phyloP scores from a whole-genome alignment of 2,329 filamentous ascomycete species.

The Stagonosporopsis vannaccii region DNA sequence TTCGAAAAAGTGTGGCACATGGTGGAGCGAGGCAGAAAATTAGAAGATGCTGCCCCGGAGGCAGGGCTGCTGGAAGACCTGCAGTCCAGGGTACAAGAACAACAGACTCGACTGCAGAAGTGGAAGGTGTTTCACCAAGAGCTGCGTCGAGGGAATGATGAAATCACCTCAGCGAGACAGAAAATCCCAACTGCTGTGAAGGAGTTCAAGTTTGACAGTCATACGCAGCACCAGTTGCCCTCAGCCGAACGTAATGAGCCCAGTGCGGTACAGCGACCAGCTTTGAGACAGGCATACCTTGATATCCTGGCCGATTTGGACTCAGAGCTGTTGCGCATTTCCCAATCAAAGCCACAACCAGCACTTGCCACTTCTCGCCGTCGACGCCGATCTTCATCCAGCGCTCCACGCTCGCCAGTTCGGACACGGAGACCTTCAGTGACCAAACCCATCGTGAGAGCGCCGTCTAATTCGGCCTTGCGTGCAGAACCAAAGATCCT shows the following conservation, averaged over 20 bases:
- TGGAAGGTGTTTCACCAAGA: slow-evolving; percentile 74
- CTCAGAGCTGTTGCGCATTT: slow-evolving; percentile 31
- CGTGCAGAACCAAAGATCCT: slow-evolving; percentile 22
- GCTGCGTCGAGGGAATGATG: slow-evolving; percentile 25
- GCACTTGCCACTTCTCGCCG: slow-evolving; percentile 19
- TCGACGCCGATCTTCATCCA: slow-evolving; percentile 32
- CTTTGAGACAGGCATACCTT: slow-evolving; percentile 29
- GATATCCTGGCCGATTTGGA: slow-evolving; percentile 44
- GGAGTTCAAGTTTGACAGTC: slow-evolving; percentile 43
- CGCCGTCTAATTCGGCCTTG: slow-evolving; percentile 20
- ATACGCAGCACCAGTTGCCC: slow-evolving; percentile 41
- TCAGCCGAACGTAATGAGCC: slow-evolving; percentile 19
- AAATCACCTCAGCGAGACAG: background rate
- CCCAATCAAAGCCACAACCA: slow-evolving; percentile 26
- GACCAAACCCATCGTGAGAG: slow-evolving; percentile 22
- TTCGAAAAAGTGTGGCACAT: slow-evolving; percentile 77
- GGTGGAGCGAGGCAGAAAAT: slow-evolving; percentile 66
- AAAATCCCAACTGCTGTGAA: slow-evolving; percentile 16
- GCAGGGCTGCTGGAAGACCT: slow-evolving; percentile 72
- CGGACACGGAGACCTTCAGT: slow-evolving; percentile 30
- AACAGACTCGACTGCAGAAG: slow-evolving; percentile 71
- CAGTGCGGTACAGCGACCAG: slow-evolving; percentile 12
- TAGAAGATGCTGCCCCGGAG: slow-evolving; percentile 62
- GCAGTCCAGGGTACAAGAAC: slow-evolving; percentile 70
- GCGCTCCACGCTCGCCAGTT: slow-evolving; percentile 25